Conservation (phyloP, 352 stramenopile species). For the Pythium brachiatum region DNA sequence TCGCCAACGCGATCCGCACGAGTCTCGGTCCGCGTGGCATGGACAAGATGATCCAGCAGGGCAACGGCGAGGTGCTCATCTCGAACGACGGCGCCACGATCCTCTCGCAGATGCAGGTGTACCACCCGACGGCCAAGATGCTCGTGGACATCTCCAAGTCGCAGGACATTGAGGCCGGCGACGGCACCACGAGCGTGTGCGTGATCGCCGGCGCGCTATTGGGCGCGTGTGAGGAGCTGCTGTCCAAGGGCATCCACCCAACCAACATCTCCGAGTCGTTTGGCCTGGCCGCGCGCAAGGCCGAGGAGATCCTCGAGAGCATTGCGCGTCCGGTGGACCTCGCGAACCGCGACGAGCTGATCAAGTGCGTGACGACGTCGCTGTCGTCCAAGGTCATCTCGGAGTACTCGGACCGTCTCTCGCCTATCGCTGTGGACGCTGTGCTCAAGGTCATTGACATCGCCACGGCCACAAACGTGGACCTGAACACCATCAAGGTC, state of each 20-base stretch:
- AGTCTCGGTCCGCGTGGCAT: slow-evolving; percentile 97
- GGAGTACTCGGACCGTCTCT: slow-evolving; percentile 96
- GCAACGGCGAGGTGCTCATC: slow-evolving; percentile 98
- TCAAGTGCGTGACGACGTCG: slow-evolving; percentile 98
- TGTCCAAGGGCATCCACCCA: slow-evolving; percentile 97
- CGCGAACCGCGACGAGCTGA: slow-evolving; percentile 92
- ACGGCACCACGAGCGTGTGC: slow-evolving; percentile 97
- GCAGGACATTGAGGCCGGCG: slow-evolving; percentile 99
- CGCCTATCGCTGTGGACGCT: slow-evolving; percentile 98
- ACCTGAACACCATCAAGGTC: slow-evolving; percentile 98
- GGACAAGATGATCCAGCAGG: slow-evolving; percentile 99
- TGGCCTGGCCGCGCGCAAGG: slow-evolving; percentile 87
- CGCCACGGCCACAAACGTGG: slow-evolving; percentile 92
- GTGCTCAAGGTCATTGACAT: slow-evolving; percentile 97
- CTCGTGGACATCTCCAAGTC: slow-evolving; percentile 98
- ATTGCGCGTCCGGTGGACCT: slow-evolving; percentile 94
- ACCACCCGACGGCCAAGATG: slow-evolving; percentile 99
- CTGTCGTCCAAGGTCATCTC: slow-evolving; percentile 97
- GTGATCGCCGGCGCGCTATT: slow-evolving; percentile 98
- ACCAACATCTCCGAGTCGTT: slow-evolving; percentile 98
- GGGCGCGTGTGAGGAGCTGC: slow-evolving; percentile 90
- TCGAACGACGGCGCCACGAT: slow-evolving; percentile 99
- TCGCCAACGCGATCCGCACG: slow-evolving; percentile 97
- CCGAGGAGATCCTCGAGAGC: slow-evolving; percentile 86
- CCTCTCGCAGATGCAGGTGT: slow-evolving; percentile 97